These are phyloP conservation scores for Apiospora saccharicola DNA, from an alignment of 2,329 filamentous ascomycete genomes.

Conservation along the genomic window DNA sequence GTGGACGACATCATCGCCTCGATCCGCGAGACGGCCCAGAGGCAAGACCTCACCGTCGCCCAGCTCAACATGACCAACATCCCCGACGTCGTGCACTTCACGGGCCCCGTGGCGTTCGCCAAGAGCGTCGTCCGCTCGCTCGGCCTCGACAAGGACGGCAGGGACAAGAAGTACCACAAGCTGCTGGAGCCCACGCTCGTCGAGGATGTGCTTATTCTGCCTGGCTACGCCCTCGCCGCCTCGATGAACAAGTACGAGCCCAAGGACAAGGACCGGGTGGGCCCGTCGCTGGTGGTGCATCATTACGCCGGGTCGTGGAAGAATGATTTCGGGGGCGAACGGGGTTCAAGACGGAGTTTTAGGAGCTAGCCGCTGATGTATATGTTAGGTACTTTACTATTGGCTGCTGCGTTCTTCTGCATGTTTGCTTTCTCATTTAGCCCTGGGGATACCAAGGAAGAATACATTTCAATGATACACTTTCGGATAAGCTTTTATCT, in stretches of 20 bases:
- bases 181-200: constrained; percentile 22
- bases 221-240: constrained; percentile 9
- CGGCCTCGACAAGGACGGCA: neutral
- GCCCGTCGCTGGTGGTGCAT: constrained; percentile 26
- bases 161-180: neutral
- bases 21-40: constrained; percentile 21
- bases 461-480: neutral
- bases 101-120: constrained; percentile 31
- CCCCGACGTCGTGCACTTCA: constrained; percentile 31
- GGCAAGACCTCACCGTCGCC: constrained; percentile 26
- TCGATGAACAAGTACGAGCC: constrained; percentile 21
- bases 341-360: neutral
- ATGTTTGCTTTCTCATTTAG: neutral
- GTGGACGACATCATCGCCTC: constrained; percentile 32
- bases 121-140: constrained; percentile 26
- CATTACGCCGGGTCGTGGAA: constrained; percentile 30
- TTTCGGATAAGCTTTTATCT: neutral
- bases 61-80: constrained; percentile 29
- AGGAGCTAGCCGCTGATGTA: neutral
- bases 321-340: constrained; percentile 27
- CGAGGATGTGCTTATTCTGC: constrained; percentile 21
- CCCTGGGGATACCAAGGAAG: neutral
- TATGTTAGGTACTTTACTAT: too few species aligned
- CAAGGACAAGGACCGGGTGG: constrained; percentile 17
- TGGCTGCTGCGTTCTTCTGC: neutral